Base-by-base conservation (phyloP, 306 rosid genomes). In the Inga leiocalycina region DNA sequence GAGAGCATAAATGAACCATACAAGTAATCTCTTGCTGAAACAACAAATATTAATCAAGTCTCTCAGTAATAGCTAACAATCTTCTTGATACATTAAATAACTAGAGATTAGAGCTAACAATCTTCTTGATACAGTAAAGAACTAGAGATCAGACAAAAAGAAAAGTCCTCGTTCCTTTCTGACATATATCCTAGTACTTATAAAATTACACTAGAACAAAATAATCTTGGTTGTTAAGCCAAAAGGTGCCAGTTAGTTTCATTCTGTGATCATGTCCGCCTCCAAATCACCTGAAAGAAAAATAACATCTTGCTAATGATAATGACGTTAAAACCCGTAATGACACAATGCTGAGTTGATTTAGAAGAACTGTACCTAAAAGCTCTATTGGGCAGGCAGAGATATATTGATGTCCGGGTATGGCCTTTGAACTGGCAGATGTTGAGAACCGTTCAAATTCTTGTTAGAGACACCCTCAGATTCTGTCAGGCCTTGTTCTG, bases 381-480 rank as follows among this genome's bases (percentile, higher is more conserved):
- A 72, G 43, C 80, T 81, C 88, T 91, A 87, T 84, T 89, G 87
- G 56, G 86, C 90, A 22, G 78, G 79, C 62, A 90, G 84, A 14
- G 92, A 75, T 48, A 90, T 81, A 46, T 92, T 94, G 85, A 94
- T 92, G 81, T 94, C 97, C 0, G 97, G 96, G 32, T 93, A 91
- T 34, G 77, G 86, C 82, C 91, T 88, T 80, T 88, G 94, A 44
- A 85, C 89, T 11, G 90, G 85, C 22, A 71, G 78, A 2, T 86
- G 79, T n/a, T 79, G 88, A 39, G 88, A 81, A 49, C 87, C 88
- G 69, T 86, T 91, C 93, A 93, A 89, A 65, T 81, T 77, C 79
- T 69, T 83, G 37, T 79, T 83, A 19, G 82, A 30, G 75, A 66
- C 67, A 52, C 77, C 67, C 62, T 69, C 77, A n/a, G 82, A 86